phyloP scores from a whole-genome alignment of 331 rosid genomes.

The Cydonia oblonga region DNA sequence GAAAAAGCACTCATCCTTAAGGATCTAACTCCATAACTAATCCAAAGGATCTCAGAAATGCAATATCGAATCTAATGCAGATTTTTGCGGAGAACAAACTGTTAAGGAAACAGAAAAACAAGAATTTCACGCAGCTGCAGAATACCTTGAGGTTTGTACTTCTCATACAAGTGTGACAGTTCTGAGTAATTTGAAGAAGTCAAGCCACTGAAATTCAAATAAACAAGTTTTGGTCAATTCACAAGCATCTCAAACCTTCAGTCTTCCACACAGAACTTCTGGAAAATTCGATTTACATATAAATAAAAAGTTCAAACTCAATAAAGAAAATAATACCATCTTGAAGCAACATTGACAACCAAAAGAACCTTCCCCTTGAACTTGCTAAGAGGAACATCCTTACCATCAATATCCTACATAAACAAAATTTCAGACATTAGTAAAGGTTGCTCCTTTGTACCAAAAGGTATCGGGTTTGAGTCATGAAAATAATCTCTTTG shows the following conservation, averaged over 20 bases:
- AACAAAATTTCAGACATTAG: background rate
- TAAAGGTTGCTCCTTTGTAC: no score
- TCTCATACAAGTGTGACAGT: constrained; percentile 70
- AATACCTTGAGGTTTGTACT: constrained; percentile 78
- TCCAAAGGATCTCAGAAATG: background rate
- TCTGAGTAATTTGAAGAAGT: constrained; percentile 87
- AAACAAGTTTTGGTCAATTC: constrained; percentile 8
- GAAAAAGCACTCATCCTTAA: background rate
- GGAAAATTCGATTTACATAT: background rate
- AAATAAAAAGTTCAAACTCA: background rate
- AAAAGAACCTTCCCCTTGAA: constrained; percentile 88
- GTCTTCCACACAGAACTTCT: background rate
- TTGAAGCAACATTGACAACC: constrained; percentile 95
- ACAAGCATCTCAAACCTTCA: background rate
- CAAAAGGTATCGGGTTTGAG: no score
- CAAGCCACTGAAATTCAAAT: constrained; percentile 63
- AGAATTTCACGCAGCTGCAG: background rate
- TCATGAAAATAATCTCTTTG: no score
- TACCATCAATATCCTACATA: constrained; percentile 77
- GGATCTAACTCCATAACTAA: background rate
- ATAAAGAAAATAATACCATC: constrained; percentile 43
- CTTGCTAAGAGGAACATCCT: constrained; percentile 67
- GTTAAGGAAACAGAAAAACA: background rate
- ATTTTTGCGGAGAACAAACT: background rate
- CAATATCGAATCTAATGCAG: background rate